Base-by-base conservation (phyloP, 2,329 filamentous ascomycete species). In the Knoxdaviesia capensis region DNA sequence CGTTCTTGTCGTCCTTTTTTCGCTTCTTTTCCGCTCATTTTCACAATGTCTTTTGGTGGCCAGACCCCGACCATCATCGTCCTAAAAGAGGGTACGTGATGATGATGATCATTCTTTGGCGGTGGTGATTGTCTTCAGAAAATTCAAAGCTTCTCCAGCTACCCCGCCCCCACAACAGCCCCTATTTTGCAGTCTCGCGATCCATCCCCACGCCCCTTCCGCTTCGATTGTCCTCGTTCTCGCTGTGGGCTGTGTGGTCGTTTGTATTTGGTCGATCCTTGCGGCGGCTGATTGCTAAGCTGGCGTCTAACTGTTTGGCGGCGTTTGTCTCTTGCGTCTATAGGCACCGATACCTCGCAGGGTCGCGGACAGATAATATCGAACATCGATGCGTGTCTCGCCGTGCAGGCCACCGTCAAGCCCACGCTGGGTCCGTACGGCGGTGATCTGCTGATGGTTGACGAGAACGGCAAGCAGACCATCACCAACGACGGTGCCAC, bases 401-500 rank as follows among this genome's bases (percentile, higher is more conserved):
- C 90, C 29, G 87, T 98, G 36, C 90, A 98, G 65, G 74, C 79
- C 41, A 96, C 88, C 46, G 88, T 98, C 66, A 92, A 93, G 67
- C 84, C 81, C 54, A 98, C 90, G 20, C 71, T 98, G 34, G 90
- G 90, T 36, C 90, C 90, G 33, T 98, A 96, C 63, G 90, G 90
- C 58, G 90, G 90, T 55, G 90, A 98, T 64, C 66, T 96, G 58
- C 71, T 98, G 59, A 79, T 98, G 64, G 88, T 96, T 44, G 90
- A 96, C 62, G 79, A 77, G 61, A 94, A 94, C 69, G 90, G 90
- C 60, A 79, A 66, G 61, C 86, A 94, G 66, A 98, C 90, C 43
- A 96, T 98, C 58, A 98, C 90, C 53, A 98, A 98, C 64, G 90
- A 98, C 66, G 90, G 90, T 56, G 90, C 90, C 40, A 98, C 90